A percentile compares a stretch with the other conserved stretches of the same genome.
phyloP scores from a whole-genome alignment of 495 filamentous ascomycete genomes.

The Penicillium verhagenii region DNA sequence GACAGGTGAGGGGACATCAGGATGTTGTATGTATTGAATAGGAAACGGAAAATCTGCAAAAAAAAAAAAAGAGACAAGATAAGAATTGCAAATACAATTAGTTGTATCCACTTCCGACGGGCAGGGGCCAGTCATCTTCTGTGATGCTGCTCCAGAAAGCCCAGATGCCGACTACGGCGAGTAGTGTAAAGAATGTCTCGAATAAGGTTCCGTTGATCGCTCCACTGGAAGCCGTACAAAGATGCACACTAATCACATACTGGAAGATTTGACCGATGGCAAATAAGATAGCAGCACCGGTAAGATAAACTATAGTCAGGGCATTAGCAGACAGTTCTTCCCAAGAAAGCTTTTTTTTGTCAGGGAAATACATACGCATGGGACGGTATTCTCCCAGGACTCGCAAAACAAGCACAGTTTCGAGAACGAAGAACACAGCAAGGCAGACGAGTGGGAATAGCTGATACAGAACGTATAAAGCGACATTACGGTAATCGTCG shows the following conservation, averaged over 20 bases:
- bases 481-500: constrained; percentile 68
- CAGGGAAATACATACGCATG: constrained; percentile 63
- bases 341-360: not conserved
- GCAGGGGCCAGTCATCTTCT: constrained; percentile 95
- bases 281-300: constrained; percentile 73
- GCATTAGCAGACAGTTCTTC: constrained; percentile 17
- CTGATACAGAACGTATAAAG: constrained; percentile 92
- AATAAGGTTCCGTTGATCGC: constrained; percentile 94
- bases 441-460: constrained; percentile 87
- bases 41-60: constrained; percentile 15
- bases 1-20: constrained; percentile 10
- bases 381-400: constrained; percentile 83
- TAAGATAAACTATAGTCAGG: constrained; percentile 63
- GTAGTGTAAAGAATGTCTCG: constrained; percentile 86
- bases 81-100: constrained; percentile 27
- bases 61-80: constrained; percentile 8
- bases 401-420: constrained; percentile 75
- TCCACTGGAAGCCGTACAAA: constrained; percentile 76
- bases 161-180: constrained; percentile 81
- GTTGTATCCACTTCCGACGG: constrained; percentile 48
- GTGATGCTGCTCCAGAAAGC: constrained; percentile 99
- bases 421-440: constrained; percentile 77
- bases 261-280: constrained; percentile 92
- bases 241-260: constrained; percentile 87
- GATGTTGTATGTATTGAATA: constrained; percentile 20